Evolutionary conservation across 2,329 filamentous ascomycete genomes (phyloP), one percentile per base, ranked within the genome.

Genomic region (Penicillium occitanis): DNA sequence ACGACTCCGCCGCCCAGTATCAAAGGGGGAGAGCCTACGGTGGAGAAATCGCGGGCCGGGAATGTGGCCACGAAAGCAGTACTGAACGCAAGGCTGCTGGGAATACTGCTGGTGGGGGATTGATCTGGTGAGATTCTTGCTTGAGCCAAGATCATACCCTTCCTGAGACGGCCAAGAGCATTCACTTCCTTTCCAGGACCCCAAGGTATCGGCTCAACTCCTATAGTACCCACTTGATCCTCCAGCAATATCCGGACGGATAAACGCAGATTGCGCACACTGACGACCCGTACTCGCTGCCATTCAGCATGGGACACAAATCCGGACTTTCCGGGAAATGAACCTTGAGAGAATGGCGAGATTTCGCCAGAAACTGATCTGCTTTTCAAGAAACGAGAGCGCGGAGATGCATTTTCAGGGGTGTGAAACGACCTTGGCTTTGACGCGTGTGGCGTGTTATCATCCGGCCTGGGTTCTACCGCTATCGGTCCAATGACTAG

Each of bases 221-320:
- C 94, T 63, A 99, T 86, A 0, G 93, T 97, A 0, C 94, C 95
- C 5, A 94, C 93, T 78, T 99, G 94, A 10, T 92, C 92, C 17
- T 89, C 85, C 61, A 89, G 85, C 7, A 98, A 84, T 0, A 85
- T 87, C 57, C 88, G 87, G 0, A 97, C 93, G 0, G 94, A 92
- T 2, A 97, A 82, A 5, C 94, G 88, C 8, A 99, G 82, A 71
- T 97, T 96, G 25, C 94, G 90, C 51, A 97, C 89, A 71, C 93
- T 98, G 53, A 91, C 89, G 63, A 98, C 88, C 51, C 86, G 88
- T 5, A 94, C 92, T 28, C 84, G 84, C 68, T 91, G 88, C 94
- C 94, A 98, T 77, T 92, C 89, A 84, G 87, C 69, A 83, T 86
- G 71, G 80, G 82, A 81, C 75, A 14, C 84, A 84, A 22, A 84